Conservation (phyloP, 2,329 filamentous ascomycete species). For the Fusarium irregulare region DNA sequence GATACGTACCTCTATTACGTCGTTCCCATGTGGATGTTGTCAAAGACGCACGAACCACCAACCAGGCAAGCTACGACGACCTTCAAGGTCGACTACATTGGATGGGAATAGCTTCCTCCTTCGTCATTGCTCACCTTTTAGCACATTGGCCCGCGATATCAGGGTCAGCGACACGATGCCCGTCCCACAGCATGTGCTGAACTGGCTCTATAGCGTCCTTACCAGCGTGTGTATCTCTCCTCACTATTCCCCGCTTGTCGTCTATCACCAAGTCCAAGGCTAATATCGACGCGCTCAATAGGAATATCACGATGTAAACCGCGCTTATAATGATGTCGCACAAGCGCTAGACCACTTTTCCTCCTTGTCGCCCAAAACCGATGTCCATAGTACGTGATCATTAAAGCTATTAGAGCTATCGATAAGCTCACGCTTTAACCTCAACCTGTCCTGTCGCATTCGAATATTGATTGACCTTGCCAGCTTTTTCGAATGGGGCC, state of each 20-base stretch:
- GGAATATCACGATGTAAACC: constrained; percentile 94
- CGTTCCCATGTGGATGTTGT: constrained; percentile 21
- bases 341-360: constrained; percentile 83
- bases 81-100: constrained; percentile 22
- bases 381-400: constrained; percentile 84
- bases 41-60: constrained; percentile 34
- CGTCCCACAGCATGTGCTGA: constrained; percentile 89
- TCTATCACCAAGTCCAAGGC: constrained; percentile 6
- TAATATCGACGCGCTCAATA: constrained; percentile 54
- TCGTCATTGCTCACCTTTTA: background rate
- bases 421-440: constrained; percentile 24
- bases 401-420: constrained; percentile 46
- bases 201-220: constrained; percentile 94
- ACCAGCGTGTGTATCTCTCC: constrained; percentile 69
- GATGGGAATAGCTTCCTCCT: constrained; percentile 26
- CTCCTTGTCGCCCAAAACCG: constrained; percentile 84
- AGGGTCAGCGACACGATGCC: constrained; percentile 60
- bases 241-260: constrained; percentile 14
- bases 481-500: constrained; percentile 88
- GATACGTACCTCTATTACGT: constrained; percentile 41
- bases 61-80: constrained; percentile 33
- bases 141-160: background rate
- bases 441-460: constrained; percentile 8
- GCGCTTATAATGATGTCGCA: constrained; percentile 91
- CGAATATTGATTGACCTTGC: constrained; percentile 17